Evolutionary conservation across 108 stramenopile genomes (phyloP), one percentile per base, ranked within the genome.

Genomic region (Cyclotella kingstonii): DNA sequence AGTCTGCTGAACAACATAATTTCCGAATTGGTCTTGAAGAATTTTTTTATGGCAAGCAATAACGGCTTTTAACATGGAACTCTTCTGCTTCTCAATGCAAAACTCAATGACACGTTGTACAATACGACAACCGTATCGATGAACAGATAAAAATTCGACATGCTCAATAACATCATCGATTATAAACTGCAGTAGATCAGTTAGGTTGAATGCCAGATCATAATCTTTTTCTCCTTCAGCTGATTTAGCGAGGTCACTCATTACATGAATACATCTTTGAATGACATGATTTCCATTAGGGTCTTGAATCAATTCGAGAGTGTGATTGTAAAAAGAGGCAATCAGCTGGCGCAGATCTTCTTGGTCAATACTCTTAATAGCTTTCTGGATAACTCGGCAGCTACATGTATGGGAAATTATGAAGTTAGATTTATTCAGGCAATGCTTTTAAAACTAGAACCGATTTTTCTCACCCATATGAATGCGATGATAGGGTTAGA

Each of bases 231-330:
- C 14, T 14, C n/a, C 25, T 4, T 28, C 46, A 3, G 51, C 66
- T 28, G 42, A 4, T 38, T 77, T 85, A 28, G 88, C 70, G 33
- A 63, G 57, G 15, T 18, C 45, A 42, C 80, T 79, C 73, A 89
- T 74, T 11, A 86, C 81, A 68, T 97, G 92, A 60, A 97, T 91
- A 62, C 89, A 89, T 77, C 94, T 94, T 68, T 98, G 95, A 38
- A 96, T 94, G 31, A 98, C 97, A 56, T 98, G 95, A 77, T 98
- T 98, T 4, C 95, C 97, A 60, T 96, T 92, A 39, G 91, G 91
- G 61, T 98, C 97, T 55, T 92, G 92, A 31, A 95, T 94, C 54
- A 90, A 91, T 26, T 71, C 69, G 28, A 96, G 75, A 15, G 90
- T 94, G 66, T 94, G 77, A 15, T 78, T 75, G 1, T 90, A 83